Evolutionary conservation across 768 basidiomycete species (phyloP).

Genomic region (Mycena epipterygia): DNA sequence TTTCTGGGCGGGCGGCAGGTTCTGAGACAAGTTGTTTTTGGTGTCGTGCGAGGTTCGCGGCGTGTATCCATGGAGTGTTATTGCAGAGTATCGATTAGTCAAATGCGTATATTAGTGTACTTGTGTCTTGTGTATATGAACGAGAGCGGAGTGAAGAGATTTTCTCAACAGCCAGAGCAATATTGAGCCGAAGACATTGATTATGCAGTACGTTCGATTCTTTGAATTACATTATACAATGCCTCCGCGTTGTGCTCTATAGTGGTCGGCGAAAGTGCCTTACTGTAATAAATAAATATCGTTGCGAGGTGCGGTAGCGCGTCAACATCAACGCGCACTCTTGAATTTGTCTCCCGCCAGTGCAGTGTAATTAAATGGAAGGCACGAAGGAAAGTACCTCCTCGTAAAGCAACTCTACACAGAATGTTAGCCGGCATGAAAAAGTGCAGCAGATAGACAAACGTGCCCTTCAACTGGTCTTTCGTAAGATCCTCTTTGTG

Average conservation of each 20-base stretch:
- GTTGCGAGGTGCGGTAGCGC: not conserved
- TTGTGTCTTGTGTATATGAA: constrained; percentile 21
- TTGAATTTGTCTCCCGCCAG: not conserved
- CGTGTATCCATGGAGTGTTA: constrained; percentile 21
- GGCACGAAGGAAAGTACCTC: constrained; percentile 86
- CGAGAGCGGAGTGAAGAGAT: not conserved
- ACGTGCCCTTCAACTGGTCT: constrained; percentile 76
- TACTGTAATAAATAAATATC: constrained; percentile 17
- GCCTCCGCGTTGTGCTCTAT: too few species aligned
- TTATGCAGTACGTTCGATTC: not conserved
- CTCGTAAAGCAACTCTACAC: constrained; percentile 78
- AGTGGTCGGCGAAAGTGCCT: too few species aligned
- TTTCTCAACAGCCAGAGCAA: not conserved
- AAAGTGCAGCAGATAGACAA: constrained; percentile 22
- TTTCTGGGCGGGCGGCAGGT: constrained; percentile 72
- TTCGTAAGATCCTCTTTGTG: constrained; percentile 84
- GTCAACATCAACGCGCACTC: not conserved
- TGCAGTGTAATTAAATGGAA: constrained; percentile 57
- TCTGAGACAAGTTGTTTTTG: constrained; percentile 43
- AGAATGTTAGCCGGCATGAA: constrained; percentile 25
- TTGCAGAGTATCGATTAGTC: not conserved
- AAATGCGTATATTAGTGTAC: constrained; percentile 29
- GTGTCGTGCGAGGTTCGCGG: constrained; percentile 1
- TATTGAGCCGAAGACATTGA: not conserved
- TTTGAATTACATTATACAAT: not conserved